Conservation (phyloP, 1,284 basidiomycete species). For the Ustilago shanxiensis region DNA sequence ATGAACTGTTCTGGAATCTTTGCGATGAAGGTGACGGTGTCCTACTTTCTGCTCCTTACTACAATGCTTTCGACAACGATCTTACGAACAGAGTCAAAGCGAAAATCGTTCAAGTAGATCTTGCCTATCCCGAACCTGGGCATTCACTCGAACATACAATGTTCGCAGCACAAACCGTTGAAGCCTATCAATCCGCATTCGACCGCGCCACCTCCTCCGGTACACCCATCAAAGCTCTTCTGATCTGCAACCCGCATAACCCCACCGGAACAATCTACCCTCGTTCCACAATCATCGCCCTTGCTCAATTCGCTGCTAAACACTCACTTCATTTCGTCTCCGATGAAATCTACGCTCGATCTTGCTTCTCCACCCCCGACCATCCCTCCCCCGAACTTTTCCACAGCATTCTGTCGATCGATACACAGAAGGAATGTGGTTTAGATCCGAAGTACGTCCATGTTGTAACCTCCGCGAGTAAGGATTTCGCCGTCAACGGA, state of each 20-base stretch:
- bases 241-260: conserved; percentile 64
- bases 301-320: conserved; percentile 54
- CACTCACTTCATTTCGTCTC: conserved; percentile 58
- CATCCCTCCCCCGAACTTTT: conserved; percentile 35
- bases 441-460: conserved; percentile 49
- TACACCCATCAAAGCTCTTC: conserved; percentile 30
- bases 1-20: conserved; percentile 54
- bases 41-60: conserved; percentile 54
- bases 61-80: conserved; percentile 61
- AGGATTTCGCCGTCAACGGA: conserved; percentile 63
- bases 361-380: conserved; percentile 36
- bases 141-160: not conserved
- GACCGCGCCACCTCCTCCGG: conserved; percentile 30
- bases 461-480: conserved; percentile 55
- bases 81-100: conserved; percentile 40
- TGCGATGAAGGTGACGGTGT: conserved; percentile 57
- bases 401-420: conserved; percentile 55
- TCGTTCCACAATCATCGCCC: conserved; percentile 43
- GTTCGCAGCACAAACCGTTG: conserved; percentile 36
- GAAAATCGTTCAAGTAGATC: conserved; percentile 33
- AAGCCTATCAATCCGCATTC: conserved; percentile 48
- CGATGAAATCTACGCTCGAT: conserved; percentile 64
- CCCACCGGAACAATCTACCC: conserved; percentile 58
- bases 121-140: conserved; percentile 20
- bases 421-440: conserved; percentile 33